Base-by-base conservation (phyloP, 371 early-diverging fungal genomes). In the Haplosporangium sp. region DNA sequence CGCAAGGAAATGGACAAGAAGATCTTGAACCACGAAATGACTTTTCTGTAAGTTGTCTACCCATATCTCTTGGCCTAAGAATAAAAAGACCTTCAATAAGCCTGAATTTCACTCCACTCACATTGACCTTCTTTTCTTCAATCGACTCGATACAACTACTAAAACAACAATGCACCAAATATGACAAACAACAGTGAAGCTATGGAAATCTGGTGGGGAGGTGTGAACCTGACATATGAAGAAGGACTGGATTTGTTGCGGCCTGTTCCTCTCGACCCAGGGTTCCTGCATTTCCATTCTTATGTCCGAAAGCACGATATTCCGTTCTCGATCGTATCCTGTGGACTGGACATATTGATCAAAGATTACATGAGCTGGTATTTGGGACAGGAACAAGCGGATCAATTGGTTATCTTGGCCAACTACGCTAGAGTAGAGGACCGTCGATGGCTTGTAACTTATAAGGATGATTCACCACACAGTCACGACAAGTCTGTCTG, bases 311-410 rank as follows among this genome's bases (percentile, higher is more conserved):
- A 52, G 36, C 67, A 84, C 18, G 48, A 62, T 6, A 80, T 86
- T 38, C 84, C 89, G 9, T 70, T 88, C 14, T 73, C 80, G 40
- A 81, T 88, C 10, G 77, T 88, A 36, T 83, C 83, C 38, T 80
- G 89, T 61, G 83, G 89, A 53, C 50, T 84, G 43, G 67, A 77
- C 36, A 81, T 83, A 4, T 51, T 86, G 14, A 82, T 86, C 23
- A 55, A 82, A 12, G 64, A 73, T 14, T 85, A 82, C 60, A 63
- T 89, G 73, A 52, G 58, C 1, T 64, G 69, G 64, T 72, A 74
- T 42, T 50, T 67, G 6, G 73, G 73, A 10, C 58, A 68, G 37
- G 64, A 61, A 6, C 66, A 70, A 56, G 64, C 74, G 6, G 46
- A 43, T 10, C 55, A 73, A 45, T 23, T 80, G 56, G 59, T 52